These are phyloP conservation scores for Kluyveromyces aestuarii DNA, from an alignment of 805 yeast genomes.

Conservation along the genomic window DNA sequence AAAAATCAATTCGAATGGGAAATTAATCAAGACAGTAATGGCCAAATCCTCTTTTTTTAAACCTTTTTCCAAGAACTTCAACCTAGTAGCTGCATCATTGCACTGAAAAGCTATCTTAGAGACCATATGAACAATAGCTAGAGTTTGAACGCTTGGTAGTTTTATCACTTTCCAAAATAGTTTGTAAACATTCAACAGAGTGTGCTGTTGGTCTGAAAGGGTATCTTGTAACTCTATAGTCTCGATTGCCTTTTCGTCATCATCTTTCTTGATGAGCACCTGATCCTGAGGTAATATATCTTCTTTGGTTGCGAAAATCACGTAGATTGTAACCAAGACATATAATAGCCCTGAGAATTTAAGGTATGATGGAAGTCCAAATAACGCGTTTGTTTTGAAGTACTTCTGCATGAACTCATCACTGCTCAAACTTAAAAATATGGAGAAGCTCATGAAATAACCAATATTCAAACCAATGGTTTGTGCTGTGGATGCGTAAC, in stretches of 20 bases:
- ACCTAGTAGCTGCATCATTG: constrained; percentile 90
- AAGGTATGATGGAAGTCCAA: constrained; percentile 57
- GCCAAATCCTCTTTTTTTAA: constrained; percentile 90
- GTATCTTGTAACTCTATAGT: constrained; percentile 23
- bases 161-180: constrained; percentile 64
- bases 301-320: constrained; percentile 58
- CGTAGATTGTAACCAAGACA: constrained; percentile 52
- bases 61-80: constrained; percentile 85
- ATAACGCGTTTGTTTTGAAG: constrained; percentile 5
- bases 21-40: constrained; percentile 83
- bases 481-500: constrained; percentile 95
- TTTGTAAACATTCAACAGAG: constrained; percentile 45
- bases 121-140: constrained; percentile 64
- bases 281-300: constrained; percentile 36
- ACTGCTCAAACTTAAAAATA: constrained; percentile 82
- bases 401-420: constrained; percentile 88
- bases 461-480: constrained; percentile 93
- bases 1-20: constrained; percentile 90
- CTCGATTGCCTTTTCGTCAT: constrained; percentile 13
- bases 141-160: constrained; percentile 60
- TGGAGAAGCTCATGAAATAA: constrained; percentile 83
- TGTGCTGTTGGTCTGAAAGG: constrained; percentile 19
- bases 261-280: constrained; percentile 7
- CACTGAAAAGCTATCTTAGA: constrained; percentile 92
- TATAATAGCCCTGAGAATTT: constrained; percentile 69